phyloP scores from a whole-genome alignment of 2,329 filamentous ascomycete genomes.

The Colletotrichum lupini region DNA sequence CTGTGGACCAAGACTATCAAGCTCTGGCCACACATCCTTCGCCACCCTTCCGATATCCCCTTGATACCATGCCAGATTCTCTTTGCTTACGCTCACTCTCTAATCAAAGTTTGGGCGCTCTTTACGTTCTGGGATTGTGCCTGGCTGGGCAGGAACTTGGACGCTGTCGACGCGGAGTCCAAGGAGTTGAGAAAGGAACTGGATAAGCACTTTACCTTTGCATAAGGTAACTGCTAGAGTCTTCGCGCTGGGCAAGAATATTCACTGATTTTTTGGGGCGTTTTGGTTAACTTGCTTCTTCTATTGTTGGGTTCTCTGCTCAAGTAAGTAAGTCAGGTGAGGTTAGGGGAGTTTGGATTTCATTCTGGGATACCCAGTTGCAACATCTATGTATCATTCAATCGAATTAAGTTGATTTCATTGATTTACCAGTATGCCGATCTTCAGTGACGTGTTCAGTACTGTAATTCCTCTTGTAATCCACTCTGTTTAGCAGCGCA shows the following conservation, averaged over 20 bases:
- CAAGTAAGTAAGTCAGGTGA: no score
- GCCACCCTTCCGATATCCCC: conserved; percentile 61
- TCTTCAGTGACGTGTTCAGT: no score
- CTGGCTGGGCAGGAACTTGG: conserved; percentile 55
- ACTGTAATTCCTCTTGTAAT: no score
- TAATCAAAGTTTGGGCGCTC: conserved; percentile 67
- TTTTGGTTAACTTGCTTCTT: no score
- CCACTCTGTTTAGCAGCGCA: no score
- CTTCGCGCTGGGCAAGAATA: background rate
- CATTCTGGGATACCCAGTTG: no score
- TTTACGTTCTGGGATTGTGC: conserved; percentile 60
- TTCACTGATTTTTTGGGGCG: background rate
- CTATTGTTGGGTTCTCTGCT: no score
- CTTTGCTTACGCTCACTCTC: conserved; percentile 68
- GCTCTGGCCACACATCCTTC: conserved; percentile 61
- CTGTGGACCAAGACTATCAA: conserved; percentile 68
- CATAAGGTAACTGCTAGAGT: no score
- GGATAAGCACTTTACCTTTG: background rate
- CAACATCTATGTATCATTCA: no score
- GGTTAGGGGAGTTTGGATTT: no score
- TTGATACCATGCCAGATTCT: conserved; percentile 61
- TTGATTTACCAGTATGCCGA: no score
- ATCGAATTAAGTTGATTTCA: no score
- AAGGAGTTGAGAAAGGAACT: background rate
- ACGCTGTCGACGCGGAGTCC: conserved; percentile 34